Base-by-base conservation (phyloP, 192 early-diverging fungal genomes). In the Geranomyces michiganensis region DNA sequence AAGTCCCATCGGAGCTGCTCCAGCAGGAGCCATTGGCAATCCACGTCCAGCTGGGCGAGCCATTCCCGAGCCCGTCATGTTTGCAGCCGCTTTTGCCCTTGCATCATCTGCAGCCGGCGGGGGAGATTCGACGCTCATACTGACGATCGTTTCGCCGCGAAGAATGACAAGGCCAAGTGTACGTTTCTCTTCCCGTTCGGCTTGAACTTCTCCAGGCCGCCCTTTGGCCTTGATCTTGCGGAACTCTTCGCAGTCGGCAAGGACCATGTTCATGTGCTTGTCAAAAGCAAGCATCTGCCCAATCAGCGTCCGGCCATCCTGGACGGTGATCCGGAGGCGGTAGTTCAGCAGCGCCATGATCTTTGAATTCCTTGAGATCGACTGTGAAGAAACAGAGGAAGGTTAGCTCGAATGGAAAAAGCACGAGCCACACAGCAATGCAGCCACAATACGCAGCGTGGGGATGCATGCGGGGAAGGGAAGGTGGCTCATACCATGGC, bases 221-320 rank as follows among this genome's bases (percentile, higher is more conserved):
- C 81, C 87, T 78, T 94, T 94, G n/a, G 86, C 72, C 68, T 94
- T 96, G 64, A 97, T 83, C 63, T 88, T 91, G 49, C 97, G 89
- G 76, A 95, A 96, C 77, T 99, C 97, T 78, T 99, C 93, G 82
- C 93, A 95, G 78, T 99, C 97, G 29, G 94, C 85, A 24, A 99
- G 86, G 21, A 99, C 97, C 58, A 99, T 84, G 74, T 99, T 99
- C 97, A 99, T 99, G 79, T 99, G 93, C 78, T 97, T 96, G 82
- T 99, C 97, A 71, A 99, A 99, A 21, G 97, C 97, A 45, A 99
- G 85, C 96, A 99, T 97, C 73, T 97, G 94, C 36, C 97, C 97
- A 12, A 96, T 90, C 70, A 99, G 79, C 7, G 91, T 91, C 56
- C 97, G 90, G 55, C 92, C 91, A 78, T 99, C 97, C 29, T 88